Base-by-base conservation (phyloP, 768 basidiomycete species). In the Panaeolus cyanescens region DNA sequence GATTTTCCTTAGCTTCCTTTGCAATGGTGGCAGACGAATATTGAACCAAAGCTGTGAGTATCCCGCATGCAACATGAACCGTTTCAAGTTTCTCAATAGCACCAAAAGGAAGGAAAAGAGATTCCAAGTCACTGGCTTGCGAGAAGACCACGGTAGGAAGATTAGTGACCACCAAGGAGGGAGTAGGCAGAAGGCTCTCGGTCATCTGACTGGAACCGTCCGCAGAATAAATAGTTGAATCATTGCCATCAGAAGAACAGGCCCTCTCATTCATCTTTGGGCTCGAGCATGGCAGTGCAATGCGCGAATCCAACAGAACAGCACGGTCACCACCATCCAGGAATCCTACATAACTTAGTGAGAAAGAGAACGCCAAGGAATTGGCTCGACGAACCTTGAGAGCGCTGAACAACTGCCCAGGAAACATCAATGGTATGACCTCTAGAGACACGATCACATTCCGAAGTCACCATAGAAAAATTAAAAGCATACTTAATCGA, bases 371-470 rank as follows among this genome's bases (percentile, higher is more conserved):
- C 15, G 54, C 34, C 36, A 10, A 5, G 12, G 53, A 2, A 53
- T 9, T 37, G 33, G 13, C 39, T 34, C 25, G 33, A 64, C 60
- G 19, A 32, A 90, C 91, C 91, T 81, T 89, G 87, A 63, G 91
- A 93, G 45, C 91, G 90, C 65, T 93, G 91, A 34, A 93, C 91
- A 22, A 93, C 91, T 17, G 91, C 92, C 91, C 91, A 93, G 5
- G 91, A 92, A 56, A 93, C 84, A 69, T 93, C 91, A 50, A 93
- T 84, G 19, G 82, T 79, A 67, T 92, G 88, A 6, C 91, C 90
- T 68, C 89, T 92, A 54, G 12, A 32, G 36, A 39, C 12, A 55
- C 53, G 63, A 50, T 58, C 59, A 64, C 32, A 64, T 45, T 61
- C 50, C 13, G 3, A 13, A 5, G 31, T 17, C n/a, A n/a, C n/a